Evolutionary conservation across 179 eudicot genomes (phyloP), one percentile per base, ranked within the genome.

Genomic region (Gypsophila paniculata): DNA sequence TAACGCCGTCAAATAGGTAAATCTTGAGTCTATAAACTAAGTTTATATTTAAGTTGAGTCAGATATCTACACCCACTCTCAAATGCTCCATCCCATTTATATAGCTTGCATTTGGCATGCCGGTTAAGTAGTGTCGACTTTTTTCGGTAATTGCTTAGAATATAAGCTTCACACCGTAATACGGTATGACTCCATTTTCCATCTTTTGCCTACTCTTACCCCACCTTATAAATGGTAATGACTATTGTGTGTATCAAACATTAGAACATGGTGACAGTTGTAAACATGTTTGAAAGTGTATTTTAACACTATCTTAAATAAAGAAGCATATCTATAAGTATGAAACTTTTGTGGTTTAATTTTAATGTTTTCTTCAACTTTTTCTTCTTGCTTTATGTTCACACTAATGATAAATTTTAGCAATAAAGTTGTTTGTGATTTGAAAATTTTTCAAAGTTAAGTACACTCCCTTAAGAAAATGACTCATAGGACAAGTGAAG

Each of bases 401-500:
- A 62, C 25, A 62, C 15, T 13, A 62, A 34, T 17, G 48, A 36
- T 62, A n/a, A 9, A 62, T 62, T 18, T 62, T 32, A 32, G 6
- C 5, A 55, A 6, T 39, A 67, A 42, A 14, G 58, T 42, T 17
- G 57, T 10, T 53, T 23, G 55, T 73, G 65, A 21, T 65, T 19
- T 42, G 38, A 11, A 64, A 38, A 42, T 42, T 42, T 42, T 42
- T 0, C 8, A 68, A 11, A n/a, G 69, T 10, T 32, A 39, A 39
- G 14, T 26, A 67, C 11, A 46, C 48, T 29, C 34, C 15, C 42
- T 51, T 51, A 63, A 26, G 48, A 72, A 4, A 34, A 18, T 62
- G 75, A 62, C 49, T 32, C 70, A 34, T 48, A 44, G 74, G 39
- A 60, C 42, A 23, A 58, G 74, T 46, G 7, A 60, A 71, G 34